Base-by-base conservation (phyloP, 2,329 filamentous ascomycete genomes). In the Colletotrichum incanum region DNA sequence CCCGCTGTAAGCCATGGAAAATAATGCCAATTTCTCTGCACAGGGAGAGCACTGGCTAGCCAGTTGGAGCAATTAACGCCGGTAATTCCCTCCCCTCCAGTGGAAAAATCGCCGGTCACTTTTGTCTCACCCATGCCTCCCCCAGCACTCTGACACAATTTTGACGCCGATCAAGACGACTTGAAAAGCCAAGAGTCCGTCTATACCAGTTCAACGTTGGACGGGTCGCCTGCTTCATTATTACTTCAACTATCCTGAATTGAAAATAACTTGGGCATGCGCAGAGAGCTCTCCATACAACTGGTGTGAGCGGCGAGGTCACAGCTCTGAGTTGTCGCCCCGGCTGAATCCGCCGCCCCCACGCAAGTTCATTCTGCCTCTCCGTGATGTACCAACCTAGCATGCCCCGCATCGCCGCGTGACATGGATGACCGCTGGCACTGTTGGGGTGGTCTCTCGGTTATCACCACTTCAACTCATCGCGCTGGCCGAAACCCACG, bases 11-110 rank as follows among this genome's bases (percentile, higher is more conserved):
- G 31, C 55, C 26, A 58, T 63, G 65, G 65, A 64, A 37, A 68
- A 59, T 72, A 63, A 64, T 68, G 65, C 65, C 63, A 55, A 47
- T 47, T 71, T 67, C 31, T 16, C 23, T 58, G 7, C 12, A 55
- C 26, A 18, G 26, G 65, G 26, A 26, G 66, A 52, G 23, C 18
- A 61, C 2, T 20, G 28, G 16, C 34, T 59, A 11, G 52, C 50
- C 39, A 12, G 59, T 64, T 72, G 43, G 7, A 72, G 69, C 45
- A 69, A 72, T 31, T 23, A 68, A 64, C 54, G 58, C 65, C 69
- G 69, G 52, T 69, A 47, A 64, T 60, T 26, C 59, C 58, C 69
- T 59, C 26, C n/a, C n/a, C 1, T 41, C 34, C 16, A n/a, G 34
- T 64, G 58, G 26, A 7, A 45, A 31, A 6, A 28, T 9, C 41